These are phyloP conservation scores for Lepiota subincarnata DNA, from an alignment of 768 basidiomycete species.

Conservation along the genomic window DNA sequence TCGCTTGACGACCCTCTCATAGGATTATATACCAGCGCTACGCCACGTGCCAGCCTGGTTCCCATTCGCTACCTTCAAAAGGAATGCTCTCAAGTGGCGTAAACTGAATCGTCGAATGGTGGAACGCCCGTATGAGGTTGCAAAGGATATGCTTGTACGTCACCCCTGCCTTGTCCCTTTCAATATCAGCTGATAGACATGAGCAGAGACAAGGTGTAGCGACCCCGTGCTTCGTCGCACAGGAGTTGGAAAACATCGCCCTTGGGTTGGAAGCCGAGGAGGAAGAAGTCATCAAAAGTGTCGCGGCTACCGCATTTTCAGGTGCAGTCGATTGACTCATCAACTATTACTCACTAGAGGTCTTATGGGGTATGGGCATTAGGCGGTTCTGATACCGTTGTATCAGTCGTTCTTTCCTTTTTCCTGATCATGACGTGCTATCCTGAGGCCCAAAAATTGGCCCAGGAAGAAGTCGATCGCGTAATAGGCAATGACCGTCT, in stretches of 20 bases:
- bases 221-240: constrained; percentile 30
- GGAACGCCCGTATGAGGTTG: constrained; percentile 33
- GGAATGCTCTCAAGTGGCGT: constrained; percentile 34
- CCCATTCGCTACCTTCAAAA: constrained; percentile 37
- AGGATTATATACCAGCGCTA: constrained; percentile 31
- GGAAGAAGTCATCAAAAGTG: constrained; percentile 36
- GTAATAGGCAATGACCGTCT: constrained; percentile 28
- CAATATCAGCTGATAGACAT: background rate
- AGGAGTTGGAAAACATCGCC: constrained; percentile 29
- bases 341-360: background rate
- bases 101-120: constrained; percentile 30
- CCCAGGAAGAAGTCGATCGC: constrained; percentile 35
- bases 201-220: constrained; percentile 25
- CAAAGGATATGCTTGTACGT: constrained; percentile 30
- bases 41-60: constrained; percentile 40
- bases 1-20: background rate
- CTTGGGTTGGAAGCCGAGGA: constrained; percentile 22
- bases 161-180: background rate
- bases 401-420: constrained; percentile 34
- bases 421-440: constrained; percentile 36
- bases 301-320: constrained; percentile 39
- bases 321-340: constrained; percentile 21
- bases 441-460: constrained; percentile 33
- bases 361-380: background rate
- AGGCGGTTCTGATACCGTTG: constrained; percentile 32